Evolutionary conservation across 169 alveolate genomes (phyloP).

Genomic region (Amoebophrya sp.): DNA sequence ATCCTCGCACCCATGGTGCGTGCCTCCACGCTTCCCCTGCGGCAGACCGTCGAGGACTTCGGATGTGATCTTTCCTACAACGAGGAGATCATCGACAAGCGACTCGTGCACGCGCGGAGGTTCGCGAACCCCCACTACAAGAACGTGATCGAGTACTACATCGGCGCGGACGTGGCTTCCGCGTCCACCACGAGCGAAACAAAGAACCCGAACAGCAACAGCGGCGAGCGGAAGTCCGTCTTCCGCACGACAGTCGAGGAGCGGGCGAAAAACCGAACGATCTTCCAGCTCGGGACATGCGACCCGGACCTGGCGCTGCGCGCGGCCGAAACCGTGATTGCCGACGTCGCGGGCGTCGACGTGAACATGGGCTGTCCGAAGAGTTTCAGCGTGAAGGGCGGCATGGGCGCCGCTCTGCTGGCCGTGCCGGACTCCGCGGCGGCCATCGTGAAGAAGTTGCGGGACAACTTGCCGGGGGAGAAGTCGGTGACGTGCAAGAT

Average conservation of each 20-base stretch:
- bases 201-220: no score
- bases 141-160: not conserved
- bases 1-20: not conserved
- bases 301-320: not conserved
- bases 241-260: not conserved
- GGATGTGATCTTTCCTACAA: not conserved
- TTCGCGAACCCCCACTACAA: not conserved
- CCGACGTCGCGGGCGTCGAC: slow-evolving; percentile 13
- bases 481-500: slow-evolving; percentile 20
- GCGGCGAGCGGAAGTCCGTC: not conserved
- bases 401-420: slow-evolving; percentile 33
- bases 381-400: slow-evolving; percentile 25
- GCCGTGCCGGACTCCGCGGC: slow-evolving; percentile 7
- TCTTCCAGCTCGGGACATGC: not conserved
- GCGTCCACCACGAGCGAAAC: no score
- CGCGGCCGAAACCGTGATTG: not conserved
- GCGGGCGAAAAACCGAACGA: not conserved
- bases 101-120: not conserved
- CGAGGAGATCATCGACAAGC: not conserved
- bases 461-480: not conserved
- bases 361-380: slow-evolving; percentile 34
- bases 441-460: not conserved
- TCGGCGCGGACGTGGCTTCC: no score
- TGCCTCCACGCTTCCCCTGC: not conserved
- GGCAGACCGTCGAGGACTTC: not conserved